A percentile compares a stretch with the other conserved stretches of the same genome.
phyloP scores from a whole-genome alignment of 495 filamentous ascomycete species.

The Filosporella fistucella region DNA sequence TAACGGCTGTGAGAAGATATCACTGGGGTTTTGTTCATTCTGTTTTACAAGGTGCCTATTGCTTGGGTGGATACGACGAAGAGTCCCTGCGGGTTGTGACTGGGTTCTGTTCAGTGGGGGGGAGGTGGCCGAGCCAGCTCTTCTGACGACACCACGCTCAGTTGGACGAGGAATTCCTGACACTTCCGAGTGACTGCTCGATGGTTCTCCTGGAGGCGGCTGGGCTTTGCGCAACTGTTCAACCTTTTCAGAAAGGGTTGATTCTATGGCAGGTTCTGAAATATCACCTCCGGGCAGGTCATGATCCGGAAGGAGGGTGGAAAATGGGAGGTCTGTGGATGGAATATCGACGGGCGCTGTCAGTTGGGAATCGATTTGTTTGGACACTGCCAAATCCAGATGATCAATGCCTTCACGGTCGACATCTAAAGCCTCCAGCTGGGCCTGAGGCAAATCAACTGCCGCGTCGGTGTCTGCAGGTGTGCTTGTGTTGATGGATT shows the following conservation, averaged over 20 bases:
- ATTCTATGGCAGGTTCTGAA: conserved; percentile 19
- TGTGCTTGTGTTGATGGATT: conserved; percentile 18
- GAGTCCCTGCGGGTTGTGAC: conserved; percentile 54
- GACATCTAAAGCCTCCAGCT: conserved; percentile 1
- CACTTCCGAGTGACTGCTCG: conserved; percentile 6
- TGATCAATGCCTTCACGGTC: conserved; percentile 55
- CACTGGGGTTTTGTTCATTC: conserved; percentile 8
- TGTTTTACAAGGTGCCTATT: conserved; percentile 6
- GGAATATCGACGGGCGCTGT: conserved; percentile 4
- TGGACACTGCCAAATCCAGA: conserved; percentile 65
- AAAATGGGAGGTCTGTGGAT: conserved; percentile 6
- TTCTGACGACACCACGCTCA: conserved; percentile 39
- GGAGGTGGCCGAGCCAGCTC: conserved; percentile 42
- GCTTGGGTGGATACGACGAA: conserved; percentile 14
- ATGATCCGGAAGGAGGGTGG: conserved; percentile 6
- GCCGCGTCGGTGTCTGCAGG: neutral
- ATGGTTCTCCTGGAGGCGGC: neutral
- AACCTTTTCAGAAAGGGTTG: conserved; percentile 41
- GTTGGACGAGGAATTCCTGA: conserved; percentile 49
- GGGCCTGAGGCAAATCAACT: neutral
- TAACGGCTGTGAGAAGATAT: neutral
- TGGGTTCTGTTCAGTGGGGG: conserved; percentile 66
- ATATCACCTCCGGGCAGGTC: conserved; percentile 5
- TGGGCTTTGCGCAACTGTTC: conserved; percentile 37
- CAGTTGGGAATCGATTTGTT: conserved; percentile 24